A percentile compares a stretch with the other conserved stretches of the same genome.
Evolutionary conservation across 257 asterid genomes (phyloP).

Genomic region (Forsythia suspensa): DNA sequence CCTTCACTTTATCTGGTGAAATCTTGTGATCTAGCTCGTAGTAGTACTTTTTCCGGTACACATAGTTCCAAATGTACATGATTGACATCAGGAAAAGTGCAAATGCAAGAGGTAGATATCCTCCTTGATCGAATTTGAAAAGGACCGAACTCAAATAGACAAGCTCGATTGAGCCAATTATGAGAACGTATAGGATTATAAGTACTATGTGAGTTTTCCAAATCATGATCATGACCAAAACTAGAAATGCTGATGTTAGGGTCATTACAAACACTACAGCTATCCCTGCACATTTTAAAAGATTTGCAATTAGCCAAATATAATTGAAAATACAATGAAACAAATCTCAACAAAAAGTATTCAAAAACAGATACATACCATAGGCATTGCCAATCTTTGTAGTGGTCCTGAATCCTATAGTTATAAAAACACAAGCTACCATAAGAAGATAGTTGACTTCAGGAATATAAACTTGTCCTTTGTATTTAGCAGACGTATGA

Average conservation of each 20-base stretch:
- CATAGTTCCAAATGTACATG: slow-evolving; percentile 39
- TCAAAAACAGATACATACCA: slow-evolving; percentile 18
- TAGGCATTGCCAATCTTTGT: slow-evolving; percentile 37
- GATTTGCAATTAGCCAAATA: not conserved
- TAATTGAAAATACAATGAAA: not conserved
- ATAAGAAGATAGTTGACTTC: slow-evolving; percentile 41
- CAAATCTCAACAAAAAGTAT: not conserved
- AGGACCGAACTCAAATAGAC: slow-evolving; percentile 34
- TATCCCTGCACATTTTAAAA: slow-evolving; percentile 29
- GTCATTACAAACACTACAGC: slow-evolving; percentile 43
- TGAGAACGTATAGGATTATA: slow-evolving; percentile 16
- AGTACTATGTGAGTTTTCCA: slow-evolving; percentile 42
- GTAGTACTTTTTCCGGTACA: slow-evolving; percentile 27
- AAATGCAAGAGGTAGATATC: slow-evolving; percentile 35
- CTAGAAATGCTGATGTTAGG: slow-evolving; percentile 32
- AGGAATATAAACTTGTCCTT: slow-evolving; percentile 41
- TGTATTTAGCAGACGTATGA: slow-evolving; percentile 35
- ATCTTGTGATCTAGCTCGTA: slow-evolving; percentile 39
- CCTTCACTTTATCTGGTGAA: slow-evolving; percentile 28
- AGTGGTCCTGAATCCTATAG: slow-evolving; percentile 32
- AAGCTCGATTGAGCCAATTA: slow-evolving; percentile 31
- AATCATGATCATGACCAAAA: slow-evolving; percentile 38
- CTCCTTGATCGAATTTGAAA: slow-evolving; percentile 40
- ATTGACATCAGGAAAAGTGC: slow-evolving; percentile 28
- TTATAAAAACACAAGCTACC: slow-evolving; percentile 34